Evolutionary conservation across 169 alveolate species (phyloP), one percentile per base, ranked within the genome.

Genomic region (Plasmodium falciparum): DNA sequence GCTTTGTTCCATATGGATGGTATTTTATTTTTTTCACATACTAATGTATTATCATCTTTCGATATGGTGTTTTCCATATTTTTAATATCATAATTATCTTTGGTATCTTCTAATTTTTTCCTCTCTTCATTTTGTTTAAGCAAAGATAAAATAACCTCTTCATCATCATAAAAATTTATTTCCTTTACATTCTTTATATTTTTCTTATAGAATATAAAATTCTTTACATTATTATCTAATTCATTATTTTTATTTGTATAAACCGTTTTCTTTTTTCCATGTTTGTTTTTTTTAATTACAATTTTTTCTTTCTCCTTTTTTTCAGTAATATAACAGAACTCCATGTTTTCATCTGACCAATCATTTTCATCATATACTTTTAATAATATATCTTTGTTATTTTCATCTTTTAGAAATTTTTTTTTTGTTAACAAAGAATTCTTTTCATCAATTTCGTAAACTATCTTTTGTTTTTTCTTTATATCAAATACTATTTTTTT

Each of bases 291-390:
- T 61, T 61, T 52, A 22, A 74, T 59, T 50, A 61, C 58, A 74
- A 74, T 59, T 59, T 74, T 74, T 61, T 74, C 88, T 45, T 61
- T 74, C 33, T 74, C 39, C 15, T 59, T 74, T 47, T 74, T 26
- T 39, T 74, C 52, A 20, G 59, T 74, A 6, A 74, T 13, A 47
- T 61, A 61, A 24, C 74, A 74, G 29, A 74, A 74, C 15, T 74
- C 88, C 56, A 74, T 65, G 26, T n/a, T 22, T 0, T 74, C 74
- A 74, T 74, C 88, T 3, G 88, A 74, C 88, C 88, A 74, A 22
- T 74, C 88, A 29, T 59, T 43, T 43, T 74, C 88, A 3, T 59
- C 22, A 20, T 43, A 59, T 29, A 45, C 17, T 39, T 74, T 58
- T 61, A 12, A 39, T 29, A 74, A 74, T 15, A 74, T 26, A 15